Base-by-base conservation (phyloP, 306 rosid species). In the Trichosanthes cucumerina region DNA sequence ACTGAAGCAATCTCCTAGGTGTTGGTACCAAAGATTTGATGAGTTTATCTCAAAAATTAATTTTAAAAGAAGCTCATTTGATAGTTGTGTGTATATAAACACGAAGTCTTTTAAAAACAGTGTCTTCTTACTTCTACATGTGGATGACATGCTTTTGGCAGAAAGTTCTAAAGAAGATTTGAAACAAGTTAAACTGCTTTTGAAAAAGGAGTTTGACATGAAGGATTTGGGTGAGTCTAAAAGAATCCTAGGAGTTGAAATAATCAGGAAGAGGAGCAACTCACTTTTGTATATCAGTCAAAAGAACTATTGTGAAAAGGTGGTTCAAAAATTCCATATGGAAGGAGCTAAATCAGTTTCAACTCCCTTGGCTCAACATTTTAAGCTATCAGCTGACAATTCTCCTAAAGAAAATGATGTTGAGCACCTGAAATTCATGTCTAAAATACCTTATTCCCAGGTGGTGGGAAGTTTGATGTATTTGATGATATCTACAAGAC, bases 261-360 rank as follows among this genome's bases (percentile, higher is more conserved):
- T 33, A 0, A 1, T 3, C 1, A 62, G 18, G 14, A 1, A 4
- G 0, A 62, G 10, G 14, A 3, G 1, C 6, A 52, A 5, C 1
- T 0, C n/a, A n/a, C 18, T 0, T 0, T 2, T 31, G 0, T 3
- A 0, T 1, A 5, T 62, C 0, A 62, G 16, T 14, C 43, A 31
- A 1, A 6, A 0, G 1, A 0, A 0, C 0, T 62, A 31, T 1
- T 28, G 2, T 4, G 0, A 13, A 0, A 14, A 6, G 0, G 4
- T 62, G 0, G 21, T 13, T 0, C 2, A 12, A 5, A 31, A 13
- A 5, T 31, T 26, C n/a, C 13, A 14, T 0, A 26, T 62, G 3
- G 0, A 2, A 0, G 10, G 2, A 3, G 6, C 69, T 0, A 31
- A 62, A 2, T 0, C 41, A 3, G 69, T 14, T 0, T 3, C 16